Evolutionary conservation across 257 asterid species (phyloP), one percentile per base, ranked within the genome.

Genomic region (Phtheirospermum japonicum): DNA sequence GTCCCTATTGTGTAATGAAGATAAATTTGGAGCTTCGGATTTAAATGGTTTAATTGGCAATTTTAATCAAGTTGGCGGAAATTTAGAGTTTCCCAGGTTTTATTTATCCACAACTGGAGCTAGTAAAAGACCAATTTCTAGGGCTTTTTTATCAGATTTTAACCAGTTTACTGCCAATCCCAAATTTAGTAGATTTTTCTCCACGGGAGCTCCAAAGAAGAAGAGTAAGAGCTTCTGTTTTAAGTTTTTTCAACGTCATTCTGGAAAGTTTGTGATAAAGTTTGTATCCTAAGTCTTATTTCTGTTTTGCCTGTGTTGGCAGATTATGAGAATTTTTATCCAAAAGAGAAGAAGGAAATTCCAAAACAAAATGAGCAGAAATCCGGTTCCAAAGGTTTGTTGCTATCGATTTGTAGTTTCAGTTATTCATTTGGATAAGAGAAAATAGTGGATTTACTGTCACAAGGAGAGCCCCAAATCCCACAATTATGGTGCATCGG

Each of bases 161-260:
- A 76, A 66, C 69, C 40, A 74, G 67, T 64, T 63, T 12, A 18
- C 71, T 53, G 87, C 79, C 0, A 80, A 73, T 77, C 76, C 82
- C 6, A 77, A 76, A 52, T 23, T 71, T 2, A 73, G 68, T 33
- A 71, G 95, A 59, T 80, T 75, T 71, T 86, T 84, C 85, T 80
- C 77, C 55, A 77, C 77, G 55, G 86, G 75, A 74, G 60, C 79
- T 61, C 96, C 96, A 0, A 82, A 89, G 85, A 86, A 89, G 73
- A 89, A 81, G 68, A 81, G 94, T 86, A 72, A 71, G 83, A 19
- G 51, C 26, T 63, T 34, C 13, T 16, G 30, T 31, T 36, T 73
- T 43, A n/a, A 18, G 33, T 23, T 4, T 23, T 16, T 39, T 30
- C 6, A 17, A 16, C 18, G 34, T 5, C 10, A 18, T 19, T 64